phyloP scores from a whole-genome alignment of 1,139 yeast genomes.

The Debaryomycetaceae sp. region DNA sequence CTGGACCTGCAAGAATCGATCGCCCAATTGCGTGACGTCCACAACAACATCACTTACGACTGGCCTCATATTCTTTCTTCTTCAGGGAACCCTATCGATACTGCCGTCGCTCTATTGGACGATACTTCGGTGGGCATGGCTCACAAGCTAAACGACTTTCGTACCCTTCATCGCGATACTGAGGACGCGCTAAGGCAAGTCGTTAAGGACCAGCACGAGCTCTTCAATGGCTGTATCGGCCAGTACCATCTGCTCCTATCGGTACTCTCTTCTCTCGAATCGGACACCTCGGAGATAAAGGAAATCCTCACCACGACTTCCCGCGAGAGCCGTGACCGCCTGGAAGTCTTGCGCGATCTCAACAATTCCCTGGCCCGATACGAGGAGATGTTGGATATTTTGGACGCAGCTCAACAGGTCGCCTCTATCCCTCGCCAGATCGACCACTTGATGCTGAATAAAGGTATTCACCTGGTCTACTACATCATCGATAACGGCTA shows the following conservation, averaged over 20 bases:
- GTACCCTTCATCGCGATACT: slow-evolving; percentile 41
- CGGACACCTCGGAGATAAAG: slow-evolving; percentile 28
- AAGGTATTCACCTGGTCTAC: slow-evolving; percentile 63
- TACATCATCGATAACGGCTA: slow-evolving; percentile 47
- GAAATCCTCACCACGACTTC: slow-evolving; percentile 35
- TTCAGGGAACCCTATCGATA: slow-evolving; percentile 67
- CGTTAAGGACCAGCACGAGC: slow-evolving; percentile 75
- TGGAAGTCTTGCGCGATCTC: slow-evolving; percentile 51
- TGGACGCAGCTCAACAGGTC: slow-evolving; percentile 59
- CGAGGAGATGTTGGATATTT: slow-evolving; percentile 57
- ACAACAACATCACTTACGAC: slow-evolving; percentile 29
- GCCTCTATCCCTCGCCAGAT: slow-evolving; percentile 49
- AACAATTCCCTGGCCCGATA: slow-evolving; percentile 54
- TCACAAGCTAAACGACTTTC: slow-evolving; percentile 51
- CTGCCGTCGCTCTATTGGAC: slow-evolving; percentile 73
- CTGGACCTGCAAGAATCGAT: slow-evolving; percentile 21
- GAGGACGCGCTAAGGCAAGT: slow-evolving; percentile 52
- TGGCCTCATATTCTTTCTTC: slow-evolving; percentile 28
- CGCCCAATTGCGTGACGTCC: slow-evolving; percentile 25
- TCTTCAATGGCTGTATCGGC: slow-evolving; percentile 58
- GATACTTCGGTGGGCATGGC: slow-evolving; percentile 85
- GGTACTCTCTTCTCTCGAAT: slow-evolving; percentile 47
- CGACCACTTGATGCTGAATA: slow-evolving; percentile 56
- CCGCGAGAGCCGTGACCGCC: slow-evolving; percentile 40
- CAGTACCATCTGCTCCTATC: slow-evolving; percentile 31